These are phyloP conservation scores for Elaeis guineensis DNA, from an alignment of 176 grass and related monocot genomes.

Conservation along the genomic window DNA sequence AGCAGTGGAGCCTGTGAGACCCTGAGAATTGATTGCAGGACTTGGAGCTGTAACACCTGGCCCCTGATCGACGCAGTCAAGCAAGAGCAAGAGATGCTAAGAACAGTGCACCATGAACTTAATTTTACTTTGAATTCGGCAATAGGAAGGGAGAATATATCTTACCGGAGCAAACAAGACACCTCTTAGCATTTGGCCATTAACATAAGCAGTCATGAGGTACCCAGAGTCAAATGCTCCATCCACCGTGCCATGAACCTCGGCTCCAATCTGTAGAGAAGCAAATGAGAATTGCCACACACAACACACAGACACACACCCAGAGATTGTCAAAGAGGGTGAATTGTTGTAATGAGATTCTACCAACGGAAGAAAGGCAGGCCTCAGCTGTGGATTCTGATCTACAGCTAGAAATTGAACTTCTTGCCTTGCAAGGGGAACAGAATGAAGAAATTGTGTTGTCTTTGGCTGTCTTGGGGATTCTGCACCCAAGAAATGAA, in stretches of 20 bases:
- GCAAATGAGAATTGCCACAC: too few species aligned
- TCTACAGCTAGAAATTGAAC: constrained; percentile 47
- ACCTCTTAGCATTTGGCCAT: constrained; percentile 82
- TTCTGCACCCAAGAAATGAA: constrained; percentile 6
- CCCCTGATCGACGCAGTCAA: constrained; percentile 30
- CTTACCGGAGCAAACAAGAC: constrained; percentile 91
- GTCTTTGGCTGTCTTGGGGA: constrained; percentile 34
- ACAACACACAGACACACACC: too few species aligned
- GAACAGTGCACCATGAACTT: too few species aligned
- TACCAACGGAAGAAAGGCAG: constrained; percentile 43
- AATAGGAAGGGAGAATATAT: neutral
- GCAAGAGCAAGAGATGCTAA: too few species aligned
- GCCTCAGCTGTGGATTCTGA: constrained; percentile 32
- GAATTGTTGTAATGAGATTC: neutral
- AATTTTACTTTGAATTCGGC: too few species aligned
- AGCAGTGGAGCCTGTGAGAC: constrained; percentile 42
- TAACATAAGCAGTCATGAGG: constrained; percentile 78
- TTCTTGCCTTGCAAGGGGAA: constrained; percentile 46
- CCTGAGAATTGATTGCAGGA: constrained; percentile 41
- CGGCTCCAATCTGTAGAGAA: constrained; percentile 58
- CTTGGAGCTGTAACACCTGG: constrained; percentile 55
- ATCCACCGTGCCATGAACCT: constrained; percentile 73
- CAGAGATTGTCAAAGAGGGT: neutral
- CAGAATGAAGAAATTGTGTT: constrained; percentile 38
- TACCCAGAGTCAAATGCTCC: constrained; percentile 93